phyloP scores from a whole-genome alignment of 345 rosid species.

The Syzygium oleosum region DNA sequence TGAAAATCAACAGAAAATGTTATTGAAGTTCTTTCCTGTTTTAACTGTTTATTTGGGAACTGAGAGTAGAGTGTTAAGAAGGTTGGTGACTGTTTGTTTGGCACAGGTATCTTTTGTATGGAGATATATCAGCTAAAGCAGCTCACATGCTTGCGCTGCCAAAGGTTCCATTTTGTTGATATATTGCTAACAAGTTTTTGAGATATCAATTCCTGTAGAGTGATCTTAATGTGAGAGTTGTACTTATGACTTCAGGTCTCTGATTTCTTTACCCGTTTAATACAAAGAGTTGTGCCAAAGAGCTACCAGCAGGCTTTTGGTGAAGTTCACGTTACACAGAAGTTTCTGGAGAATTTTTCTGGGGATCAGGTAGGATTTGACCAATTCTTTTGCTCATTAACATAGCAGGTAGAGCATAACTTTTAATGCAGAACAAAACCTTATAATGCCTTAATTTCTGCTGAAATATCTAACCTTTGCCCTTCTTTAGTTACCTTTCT shows the following conservation, averaged over 20 bases:
- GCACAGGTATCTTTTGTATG: constrained; percentile 78
- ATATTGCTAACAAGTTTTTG: background rate
- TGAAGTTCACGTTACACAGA: constrained; percentile 79
- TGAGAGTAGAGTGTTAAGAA: background rate
- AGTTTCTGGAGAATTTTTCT: constrained; percentile 84
- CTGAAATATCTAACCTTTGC: background rate
- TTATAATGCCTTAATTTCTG: background rate
- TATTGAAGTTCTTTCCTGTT: background rate
- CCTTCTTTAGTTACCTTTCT: background rate
- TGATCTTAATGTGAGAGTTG: background rate
- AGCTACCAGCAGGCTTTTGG: constrained; percentile 91
- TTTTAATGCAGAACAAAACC: background rate
- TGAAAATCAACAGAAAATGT: background rate
- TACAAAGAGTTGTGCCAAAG: constrained; percentile 94
- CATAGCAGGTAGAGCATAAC: background rate
- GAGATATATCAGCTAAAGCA: constrained; percentile 80
- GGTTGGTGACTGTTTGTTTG: background rate
- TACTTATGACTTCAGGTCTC: constrained; percentile 49
- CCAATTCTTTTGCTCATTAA: background rate
- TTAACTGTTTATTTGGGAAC: background rate
- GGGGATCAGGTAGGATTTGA: constrained; percentile 77
- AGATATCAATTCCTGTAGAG: background rate
- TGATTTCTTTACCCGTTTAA: constrained; percentile 74
- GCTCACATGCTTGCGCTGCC: constrained; percentile 85
- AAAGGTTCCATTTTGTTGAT: constrained; percentile 35